Evolutionary conservation across 768 basidiomycete species (phyloP).

Genomic region (Kwoniella sp.): DNA sequence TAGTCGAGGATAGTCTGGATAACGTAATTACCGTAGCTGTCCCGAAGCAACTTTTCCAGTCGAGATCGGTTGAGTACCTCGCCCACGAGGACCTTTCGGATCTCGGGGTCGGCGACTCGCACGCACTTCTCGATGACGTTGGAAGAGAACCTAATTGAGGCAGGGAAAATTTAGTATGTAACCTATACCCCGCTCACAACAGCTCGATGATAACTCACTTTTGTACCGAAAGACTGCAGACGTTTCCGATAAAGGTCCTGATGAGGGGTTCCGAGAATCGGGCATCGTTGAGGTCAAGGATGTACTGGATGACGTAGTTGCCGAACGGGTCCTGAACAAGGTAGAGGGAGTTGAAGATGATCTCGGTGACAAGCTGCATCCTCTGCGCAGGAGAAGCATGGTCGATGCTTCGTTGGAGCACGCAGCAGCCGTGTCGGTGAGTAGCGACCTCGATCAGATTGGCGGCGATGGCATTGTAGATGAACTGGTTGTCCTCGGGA

Average conservation of each 20-base stretch:
- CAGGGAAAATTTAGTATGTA: neutral
- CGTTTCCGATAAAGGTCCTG: conserved; percentile 94
- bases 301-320: conserved; percentile 71
- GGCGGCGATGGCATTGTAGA: conserved; percentile 97
- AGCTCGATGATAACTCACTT: conserved; percentile 62
- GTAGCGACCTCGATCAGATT: conserved; percentile 97
- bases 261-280: conserved; percentile 97
- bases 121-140: conserved; percentile 97
- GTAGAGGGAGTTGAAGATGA: conserved; percentile 95
- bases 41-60: conserved; percentile 90
- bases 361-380: conserved; percentile 95
- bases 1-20: conserved; percentile 97
- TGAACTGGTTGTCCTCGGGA: conserved; percentile 99
- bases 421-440: conserved; percentile 86
- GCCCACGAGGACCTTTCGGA: conserved; percentile 90
- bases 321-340: conserved; percentile 88
- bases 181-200: neutral
- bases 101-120: conserved; percentile 93
- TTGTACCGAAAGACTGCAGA: conserved; percentile 95
- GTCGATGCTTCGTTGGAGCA: conserved; percentile 95
- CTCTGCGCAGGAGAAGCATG: conserved; percentile 80
- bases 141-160: conserved; percentile 70
- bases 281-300: conserved; percentile 96
- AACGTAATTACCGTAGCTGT: conserved; percentile 96
- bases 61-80: conserved; percentile 92